Conservation (phyloP, 2,329 filamentous ascomycete species). For the Ophiosphaerella korrae region DNA sequence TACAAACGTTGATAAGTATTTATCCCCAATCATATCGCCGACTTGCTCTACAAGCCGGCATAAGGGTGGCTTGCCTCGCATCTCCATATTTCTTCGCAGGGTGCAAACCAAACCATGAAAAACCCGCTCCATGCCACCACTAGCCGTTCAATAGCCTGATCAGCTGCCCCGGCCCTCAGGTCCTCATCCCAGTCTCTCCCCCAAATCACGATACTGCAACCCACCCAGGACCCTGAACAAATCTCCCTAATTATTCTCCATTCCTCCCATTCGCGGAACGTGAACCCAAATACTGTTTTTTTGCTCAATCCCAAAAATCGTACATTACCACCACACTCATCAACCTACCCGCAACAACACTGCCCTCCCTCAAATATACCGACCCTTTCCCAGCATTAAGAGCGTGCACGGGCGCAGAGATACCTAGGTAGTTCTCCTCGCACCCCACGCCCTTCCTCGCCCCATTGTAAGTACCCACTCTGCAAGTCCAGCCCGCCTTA, state of each 20-base stretch:
- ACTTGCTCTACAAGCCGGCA: conserved; percentile 1
- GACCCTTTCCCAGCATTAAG: no score
- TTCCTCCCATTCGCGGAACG: conserved; percentile 8
- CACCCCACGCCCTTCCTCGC: no score
- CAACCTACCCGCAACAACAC: no score
- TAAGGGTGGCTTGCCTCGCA: conserved; percentile 6
- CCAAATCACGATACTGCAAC: conserved; percentile 6
- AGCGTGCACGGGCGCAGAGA: no score
- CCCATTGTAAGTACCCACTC: no score
- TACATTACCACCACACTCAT: no score
- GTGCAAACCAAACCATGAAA: not conserved
- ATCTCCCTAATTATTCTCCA: conserved; percentile 8
- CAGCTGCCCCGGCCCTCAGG: conserved; percentile 7
- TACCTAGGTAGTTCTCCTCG: no score
- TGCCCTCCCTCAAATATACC: no score
- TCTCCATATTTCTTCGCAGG: conserved; percentile 2
- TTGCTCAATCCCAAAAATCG: no score
- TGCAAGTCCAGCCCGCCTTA: no score
- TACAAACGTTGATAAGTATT: not conserved
- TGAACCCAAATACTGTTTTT: not conserved
- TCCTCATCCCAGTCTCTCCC: conserved; percentile 1
- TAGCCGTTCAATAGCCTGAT: conserved; percentile 6
- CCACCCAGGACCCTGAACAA: conserved; percentile 10
- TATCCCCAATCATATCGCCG: not conserved
- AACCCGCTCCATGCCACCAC: conserved; percentile 1